Base-by-base conservation (phyloP, 495 filamentous ascomycete genomes). In the Aspergillus sclerotiicarbonarius region DNA sequence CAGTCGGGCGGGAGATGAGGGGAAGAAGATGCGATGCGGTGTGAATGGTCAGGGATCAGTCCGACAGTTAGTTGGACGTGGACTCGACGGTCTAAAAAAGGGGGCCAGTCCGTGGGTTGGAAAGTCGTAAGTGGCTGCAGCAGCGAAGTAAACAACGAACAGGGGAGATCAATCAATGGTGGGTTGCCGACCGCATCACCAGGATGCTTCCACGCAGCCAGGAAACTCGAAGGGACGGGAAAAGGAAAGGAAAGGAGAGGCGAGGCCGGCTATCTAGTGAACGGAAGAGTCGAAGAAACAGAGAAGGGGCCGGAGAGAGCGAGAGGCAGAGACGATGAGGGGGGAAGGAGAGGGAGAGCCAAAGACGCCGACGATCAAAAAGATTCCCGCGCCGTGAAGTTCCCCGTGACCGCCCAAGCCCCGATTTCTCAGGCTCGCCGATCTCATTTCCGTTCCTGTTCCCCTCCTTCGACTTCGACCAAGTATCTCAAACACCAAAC, bases 351-450 rank as follows among this genome's bases (percentile, higher is more conserved):
- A 39, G n/a, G 10, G 31, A 25, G 45, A 47, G 39, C 29, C 31
- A 19, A 32, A 55, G 32, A 58, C 25, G 37, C n/a, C 32, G 15
- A 15, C n/a, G 43, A 10, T 15, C 31, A 57, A 33, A 29, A 29
- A 37, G 49, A 16, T 7, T 21, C 21, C 54, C 41, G 52, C 46
- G 18, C 46, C 46, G 46, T n/a, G 13, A 19, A 49, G 45, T 57
- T 56, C 48, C 65, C 65, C 65, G 65, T 65, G 65, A 67, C 65
- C 60, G 62, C 59, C 60, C 20, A 61, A 65, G 51, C 62, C 65
- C 62, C 65, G 62, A 63, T 49, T 47, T 13, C 37, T 16, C 37
- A 10, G 44, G 16, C 21, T 43, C 30, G 29, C 31, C 43, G 20
- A 16, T 10, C 52, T 12, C 29, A 43, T 50, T 33, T 43, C n/a